A percentile compares a stretch with the other conserved stretches of the same genome.
phyloP scores from a whole-genome alignment of 768 basidiomycete genomes.

The Naematelia aurantialba region DNA sequence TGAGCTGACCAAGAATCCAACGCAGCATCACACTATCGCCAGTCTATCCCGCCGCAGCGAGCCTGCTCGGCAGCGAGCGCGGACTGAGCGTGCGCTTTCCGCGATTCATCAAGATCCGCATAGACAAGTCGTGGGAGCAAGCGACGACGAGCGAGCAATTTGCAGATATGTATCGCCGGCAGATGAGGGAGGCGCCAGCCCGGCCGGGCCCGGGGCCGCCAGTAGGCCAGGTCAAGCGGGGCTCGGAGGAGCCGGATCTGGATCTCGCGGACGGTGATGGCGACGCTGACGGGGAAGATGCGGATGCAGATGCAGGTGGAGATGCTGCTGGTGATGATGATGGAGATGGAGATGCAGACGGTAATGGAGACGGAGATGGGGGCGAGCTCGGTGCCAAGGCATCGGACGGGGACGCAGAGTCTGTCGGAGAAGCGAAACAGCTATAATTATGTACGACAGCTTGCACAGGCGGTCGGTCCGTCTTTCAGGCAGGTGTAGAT shows the following conservation, averaged over 20 bases:
- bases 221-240: conserved; percentile 12
- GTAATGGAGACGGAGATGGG: conserved; percentile 33
- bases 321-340: conserved; percentile 53
- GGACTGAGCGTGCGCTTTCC: conserved; percentile 86
- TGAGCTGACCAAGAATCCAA: too few relatives aligned
- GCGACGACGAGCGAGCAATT: conserved; percentile 71
- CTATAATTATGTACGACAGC: too few relatives aligned
- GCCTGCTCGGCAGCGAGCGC: conserved; percentile 59
- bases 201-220: conserved; percentile 35
- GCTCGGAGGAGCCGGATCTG: conserved; percentile 54
- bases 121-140: conserved; percentile 69
- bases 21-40: conserved; percentile 71
- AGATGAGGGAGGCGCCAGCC: conserved; percentile 51
- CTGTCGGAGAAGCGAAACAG: too few relatives aligned
- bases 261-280: conserved; percentile 31
- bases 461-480: too few relatives aligned
- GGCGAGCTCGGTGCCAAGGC: conserved; percentile 5
- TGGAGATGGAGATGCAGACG: conserved; percentile 48
- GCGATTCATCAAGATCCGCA: conserved; percentile 68
- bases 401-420: conserved; percentile 14
- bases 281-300: conserved; percentile 6
- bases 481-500: too few relatives aligned
- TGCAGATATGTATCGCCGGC: conserved; percentile 64
- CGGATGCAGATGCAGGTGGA: background rate
- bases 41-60: conserved; percentile 72